Base-by-base conservation (phyloP, 352 stramenopile species). In the Phytophthora tentaculata region DNA sequence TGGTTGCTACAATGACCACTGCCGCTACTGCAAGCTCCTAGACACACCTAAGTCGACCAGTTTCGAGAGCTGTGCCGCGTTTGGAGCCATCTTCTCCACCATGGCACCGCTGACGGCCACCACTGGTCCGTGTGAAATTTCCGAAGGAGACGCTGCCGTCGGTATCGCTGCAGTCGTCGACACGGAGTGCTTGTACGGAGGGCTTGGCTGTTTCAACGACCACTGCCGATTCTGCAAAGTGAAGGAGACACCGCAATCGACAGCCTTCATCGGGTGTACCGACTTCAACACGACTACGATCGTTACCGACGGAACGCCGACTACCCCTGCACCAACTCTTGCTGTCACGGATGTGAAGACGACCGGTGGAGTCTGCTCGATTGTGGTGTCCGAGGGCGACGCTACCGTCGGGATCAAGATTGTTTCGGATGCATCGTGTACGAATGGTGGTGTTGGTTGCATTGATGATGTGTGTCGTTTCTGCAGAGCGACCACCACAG, bases 221-320 rank as follows among this genome's bases (percentile, higher is more conserved):
- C 57, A 73, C 59, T 85, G 77, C 17, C 77, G 74, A 24, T 85
- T 79, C 56, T 87, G 79, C 57, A 79, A 77, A 37, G 47, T 55
- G 4, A 59, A 59, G 7, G 58, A 74, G 29, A 83, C 76, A 0
- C 49, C 54, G 0, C 50, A 82, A 43, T 85, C 79, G 5, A 60
- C 62, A 2, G 56, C 67, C 2, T 65, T 76, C 47, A 5, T 56
- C 39, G 56, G 56, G 29, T 79, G 68, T 39, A 26, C 39, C 1
- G 53, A 56, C 45, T 58, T 71, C 22, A 59, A 72, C 39, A 13
- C 47, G 0, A 52, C 56, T 13, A 63, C 71, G 0, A 50, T 70
- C 12, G 44, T 56, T 26, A 67, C 72, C 41, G 22, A 55, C 16
- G 47, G 37, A n/a, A 63, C 62, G 9, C 17, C 41, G 7, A 43